Percentiles rank a stretch among this genome's conserved stretches.
These are phyloP conservation scores for Thamnidium elegans DNA, from an alignment of 192 early-diverging fungal species.

Conservation along the genomic window DNA sequence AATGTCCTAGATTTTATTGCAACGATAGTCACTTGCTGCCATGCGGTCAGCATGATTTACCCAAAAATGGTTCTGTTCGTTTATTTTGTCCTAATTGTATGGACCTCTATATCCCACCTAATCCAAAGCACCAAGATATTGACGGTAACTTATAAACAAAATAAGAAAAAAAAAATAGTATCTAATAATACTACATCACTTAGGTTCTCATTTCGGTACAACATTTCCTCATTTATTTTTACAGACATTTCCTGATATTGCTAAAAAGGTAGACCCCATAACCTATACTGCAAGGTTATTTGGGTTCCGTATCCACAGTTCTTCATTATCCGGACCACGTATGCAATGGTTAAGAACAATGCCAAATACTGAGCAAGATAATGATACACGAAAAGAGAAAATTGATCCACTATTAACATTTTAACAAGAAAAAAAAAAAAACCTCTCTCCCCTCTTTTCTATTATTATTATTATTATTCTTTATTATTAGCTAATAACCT, in stretches of 20 bases:
- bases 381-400: too few species aligned
- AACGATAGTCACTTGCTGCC: slow-evolving; percentile 60
- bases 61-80: slow-evolving; percentile 66
- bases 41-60: slow-evolving; percentile 68
- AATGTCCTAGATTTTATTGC: slow-evolving; percentile 72
- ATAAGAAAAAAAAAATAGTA: background rate
- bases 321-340: slow-evolving; percentile 70
- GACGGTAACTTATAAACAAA: slow-evolving; percentile 63
- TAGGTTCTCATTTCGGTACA: slow-evolving; percentile 93
- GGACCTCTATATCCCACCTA: slow-evolving; percentile 75
- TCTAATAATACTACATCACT: slow-evolving; percentile 22
- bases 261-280: slow-evolving; percentile 51
- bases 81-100: slow-evolving; percentile 79
- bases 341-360: slow-evolving; percentile 88
- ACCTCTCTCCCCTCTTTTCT: too few species aligned
- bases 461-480: slow-evolving; percentile 1
- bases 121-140: slow-evolving; percentile 62
- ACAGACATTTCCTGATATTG: slow-evolving; percentile 77
- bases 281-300: slow-evolving; percentile 86
- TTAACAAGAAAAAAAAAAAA: background rate
- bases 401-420: background rate
- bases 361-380: background rate
- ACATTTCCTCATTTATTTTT: slow-evolving; percentile 93
- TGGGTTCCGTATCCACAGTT: slow-evolving; percentile 86
- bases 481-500: background rate